Conservation (phyloP, 2,329 filamentous ascomycete species). For the Aspergillus eucalypticola region DNA sequence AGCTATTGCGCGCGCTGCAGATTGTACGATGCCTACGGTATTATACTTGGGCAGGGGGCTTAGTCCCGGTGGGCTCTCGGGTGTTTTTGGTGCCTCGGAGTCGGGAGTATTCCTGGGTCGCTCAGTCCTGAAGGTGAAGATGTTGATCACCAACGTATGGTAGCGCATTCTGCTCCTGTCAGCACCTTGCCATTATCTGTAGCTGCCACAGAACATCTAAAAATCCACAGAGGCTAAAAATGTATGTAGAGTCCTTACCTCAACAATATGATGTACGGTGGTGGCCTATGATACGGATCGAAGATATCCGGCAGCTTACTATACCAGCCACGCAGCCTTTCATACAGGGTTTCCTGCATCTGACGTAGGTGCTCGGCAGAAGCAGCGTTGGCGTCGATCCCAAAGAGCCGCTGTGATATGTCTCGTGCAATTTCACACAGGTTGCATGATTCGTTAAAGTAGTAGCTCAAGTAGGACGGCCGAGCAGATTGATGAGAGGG, state of each 20-base stretch:
- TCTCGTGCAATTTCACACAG: constrained; percentile 39
- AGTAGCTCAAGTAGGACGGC: constrained; percentile 31
- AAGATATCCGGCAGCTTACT: constrained; percentile 32
- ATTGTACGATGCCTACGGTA: constrained; percentile 24
- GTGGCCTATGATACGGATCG: constrained; percentile 25
- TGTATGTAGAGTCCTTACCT: not conserved
- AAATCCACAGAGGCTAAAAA: not conserved
- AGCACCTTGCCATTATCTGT: not conserved
- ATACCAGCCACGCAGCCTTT: constrained; percentile 33
- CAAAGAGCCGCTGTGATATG: constrained; percentile 37
- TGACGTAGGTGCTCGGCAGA: constrained; percentile 18
- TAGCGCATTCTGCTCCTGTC: constrained; percentile 34
- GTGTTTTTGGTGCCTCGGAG: constrained; percentile 28
- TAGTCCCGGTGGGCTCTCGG: constrained; percentile 29
- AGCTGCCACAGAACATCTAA: too few species aligned
- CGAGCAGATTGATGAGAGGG: constrained; percentile 33
- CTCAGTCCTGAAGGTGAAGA: constrained; percentile 35
- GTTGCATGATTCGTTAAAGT: constrained; percentile 37
- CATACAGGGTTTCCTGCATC: constrained; percentile 33
- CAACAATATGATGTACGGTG: constrained; percentile 35
- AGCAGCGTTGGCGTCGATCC: constrained; percentile 12
- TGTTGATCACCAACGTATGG: constrained; percentile 35
- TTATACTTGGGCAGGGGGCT: constrained; percentile 25
- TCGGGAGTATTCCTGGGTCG: constrained; percentile 17
- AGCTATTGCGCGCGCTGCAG: constrained; percentile 35